Conservation (phyloP, 106 monocot genomes). For the Apostasia shenzhenica region DNA sequence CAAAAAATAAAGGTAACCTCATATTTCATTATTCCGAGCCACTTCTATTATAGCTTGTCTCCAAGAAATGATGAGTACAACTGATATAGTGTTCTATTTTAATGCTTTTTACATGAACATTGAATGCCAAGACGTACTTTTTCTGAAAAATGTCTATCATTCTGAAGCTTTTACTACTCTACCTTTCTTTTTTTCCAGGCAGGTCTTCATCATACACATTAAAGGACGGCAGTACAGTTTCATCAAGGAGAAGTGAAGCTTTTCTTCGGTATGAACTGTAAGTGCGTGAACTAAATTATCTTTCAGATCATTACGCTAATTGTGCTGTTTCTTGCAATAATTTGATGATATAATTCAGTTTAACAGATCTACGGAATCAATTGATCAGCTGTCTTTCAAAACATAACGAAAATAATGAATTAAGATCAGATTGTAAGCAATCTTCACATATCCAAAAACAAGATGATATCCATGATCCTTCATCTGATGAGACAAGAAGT, state of each 20-base stretch:
- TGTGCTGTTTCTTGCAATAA: conserved; percentile 9
- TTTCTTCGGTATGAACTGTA: conserved; percentile 77
- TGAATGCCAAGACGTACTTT: neutral
- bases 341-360: conserved; percentile 48
- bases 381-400: conserved; percentile 38
- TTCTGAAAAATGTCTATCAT: neutral
- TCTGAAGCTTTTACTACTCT: neutral
- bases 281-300: conserved; percentile 13
- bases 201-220: conserved; percentile 12
- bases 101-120: no score
- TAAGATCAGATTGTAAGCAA: conserved; percentile 3
- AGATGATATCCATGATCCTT: conserved; percentile 11
- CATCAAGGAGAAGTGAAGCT: conserved; percentile 59
- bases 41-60: no score
- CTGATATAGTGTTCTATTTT: no score
- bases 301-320: neutral
- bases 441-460: conserved; percentile 21
- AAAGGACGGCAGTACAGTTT: conserved; percentile 26
- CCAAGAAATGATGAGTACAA: no score
- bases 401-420: conserved; percentile 16
- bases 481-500: conserved; percentile 11
- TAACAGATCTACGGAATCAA: conserved; percentile 79
- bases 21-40: no score
- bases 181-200: conserved; percentile 13
- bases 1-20: no score